phyloP scores from a whole-genome alignment of 2,329 filamentous ascomycete species.

The Onygenales sp. region DNA sequence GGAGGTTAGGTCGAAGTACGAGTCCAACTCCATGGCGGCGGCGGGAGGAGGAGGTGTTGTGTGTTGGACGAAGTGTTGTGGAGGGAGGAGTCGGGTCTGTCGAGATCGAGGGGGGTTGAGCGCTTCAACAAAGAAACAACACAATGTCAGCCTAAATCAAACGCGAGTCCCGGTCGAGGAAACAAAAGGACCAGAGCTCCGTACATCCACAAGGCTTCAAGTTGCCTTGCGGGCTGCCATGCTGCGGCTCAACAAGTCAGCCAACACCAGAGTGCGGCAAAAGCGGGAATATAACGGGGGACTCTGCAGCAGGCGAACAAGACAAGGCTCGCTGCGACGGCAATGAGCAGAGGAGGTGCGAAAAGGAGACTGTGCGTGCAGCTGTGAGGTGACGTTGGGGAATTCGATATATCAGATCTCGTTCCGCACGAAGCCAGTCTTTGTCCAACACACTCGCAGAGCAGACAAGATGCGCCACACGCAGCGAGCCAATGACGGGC shows the following conservation, averaged over 20 bases:
- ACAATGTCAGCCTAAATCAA: background rate
- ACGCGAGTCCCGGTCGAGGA: background rate
- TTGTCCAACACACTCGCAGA: no score
- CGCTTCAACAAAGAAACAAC: background rate
- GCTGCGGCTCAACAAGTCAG: background rate
- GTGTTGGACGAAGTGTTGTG: background rate
- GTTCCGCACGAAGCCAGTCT: no score
- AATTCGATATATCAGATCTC: background rate
- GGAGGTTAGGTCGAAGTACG: background rate
- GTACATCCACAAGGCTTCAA: background rate
- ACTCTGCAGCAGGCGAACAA: background rate
- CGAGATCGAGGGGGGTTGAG: background rate
- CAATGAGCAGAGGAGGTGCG: background rate
- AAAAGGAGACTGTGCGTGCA: background rate
- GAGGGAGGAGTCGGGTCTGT: no score
- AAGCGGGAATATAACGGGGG: background rate
- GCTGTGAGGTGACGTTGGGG: background rate
- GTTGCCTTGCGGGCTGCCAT: background rate
- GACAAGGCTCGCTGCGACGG: background rate
- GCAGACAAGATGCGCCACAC: no score
- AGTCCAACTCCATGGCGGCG: background rate
- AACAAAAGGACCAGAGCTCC: background rate
- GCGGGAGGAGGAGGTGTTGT: background rate
- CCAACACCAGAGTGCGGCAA: background rate
- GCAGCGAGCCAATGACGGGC: no score